Base-by-base conservation (phyloP, 495 filamentous ascomycete species). In the Wilcoxina mikolae region DNA sequence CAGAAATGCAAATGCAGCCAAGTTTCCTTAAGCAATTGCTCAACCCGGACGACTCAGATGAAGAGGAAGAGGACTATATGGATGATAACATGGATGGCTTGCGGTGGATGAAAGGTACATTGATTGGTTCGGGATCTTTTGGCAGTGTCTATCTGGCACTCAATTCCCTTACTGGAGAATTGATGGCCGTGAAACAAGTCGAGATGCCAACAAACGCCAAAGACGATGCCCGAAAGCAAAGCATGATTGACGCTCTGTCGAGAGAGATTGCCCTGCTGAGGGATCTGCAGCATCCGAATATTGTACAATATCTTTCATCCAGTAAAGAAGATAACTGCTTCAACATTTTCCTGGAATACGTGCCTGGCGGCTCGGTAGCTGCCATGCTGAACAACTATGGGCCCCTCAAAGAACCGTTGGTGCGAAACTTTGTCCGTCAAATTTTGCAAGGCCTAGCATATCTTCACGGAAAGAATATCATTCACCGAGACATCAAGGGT, bases 331-430 rank as follows among this genome's bases (percentile, higher is more conserved):
- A 87, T 53, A 78, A 86, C 51, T 83, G 94, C 61, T 78, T 99
- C 60, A 99, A 99, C 72, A 99, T 99, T 82, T 99, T 99, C 80
- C 78, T 99, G 62, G 91, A 99, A 69, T 99, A 99, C 70, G 91
- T 99, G 5, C 87, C 91, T 28, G 91, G 91, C 67, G 91, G 91
- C 26, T 95, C 90, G 12, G 93, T 99, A 29, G 90, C 93, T 35
- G 89, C 86, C 4, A 94, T 99, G 85, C 81, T 99, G 56, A 91
- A 94, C 67, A 91, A 88, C 59, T 99, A 99, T 71, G 93, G 94
- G 55, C 87, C 88, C 15, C 80, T 95, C 47, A 82, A 85, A 41
- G 91, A 99, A 60, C 87, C 87, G 1, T 75, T 99, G 45, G 86
- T 99, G 57, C 85, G 89, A 64, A 95, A 87, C 68, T 96, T 99